These are phyloP conservation scores for Tolypocladium tundrense DNA, from an alignment of 2,329 filamentous ascomycete species.

Conservation along the genomic window DNA sequence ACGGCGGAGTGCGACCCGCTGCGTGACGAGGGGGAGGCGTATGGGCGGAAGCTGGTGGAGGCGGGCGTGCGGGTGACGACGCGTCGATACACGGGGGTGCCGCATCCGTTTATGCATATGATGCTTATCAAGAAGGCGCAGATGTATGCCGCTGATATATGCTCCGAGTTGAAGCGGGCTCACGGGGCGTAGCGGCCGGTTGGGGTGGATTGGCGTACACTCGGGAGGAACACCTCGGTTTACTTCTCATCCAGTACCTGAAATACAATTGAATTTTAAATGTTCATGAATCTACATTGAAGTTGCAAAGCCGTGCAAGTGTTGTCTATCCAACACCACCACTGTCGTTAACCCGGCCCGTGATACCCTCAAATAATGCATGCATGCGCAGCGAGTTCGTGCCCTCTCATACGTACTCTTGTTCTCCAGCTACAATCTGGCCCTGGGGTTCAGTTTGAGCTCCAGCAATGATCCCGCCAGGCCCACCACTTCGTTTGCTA, in stretches of 20 bases:
- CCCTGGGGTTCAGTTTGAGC: background rate
- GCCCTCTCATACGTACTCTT: background rate
- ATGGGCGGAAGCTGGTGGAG: constrained; percentile 1
- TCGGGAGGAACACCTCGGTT: background rate
- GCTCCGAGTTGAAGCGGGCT: background rate
- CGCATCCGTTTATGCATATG: constrained; percentile 4
- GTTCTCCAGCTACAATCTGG: background rate
- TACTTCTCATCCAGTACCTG: background rate
- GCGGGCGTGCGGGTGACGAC: background rate
- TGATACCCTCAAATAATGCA: no score
- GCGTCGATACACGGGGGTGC: constrained; percentile 2
- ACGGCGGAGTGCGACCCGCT: constrained; percentile 4
- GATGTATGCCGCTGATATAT: constrained; percentile 3
- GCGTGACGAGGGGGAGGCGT: constrained; percentile 5
- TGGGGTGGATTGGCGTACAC: background rate
- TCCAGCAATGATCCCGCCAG: constrained; percentile 4
- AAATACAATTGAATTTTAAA: no score
- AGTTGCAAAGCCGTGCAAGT: background rate
- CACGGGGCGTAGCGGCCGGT: background rate
- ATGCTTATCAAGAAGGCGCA: constrained; percentile 1
- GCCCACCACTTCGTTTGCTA: constrained; percentile 36
- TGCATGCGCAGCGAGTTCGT: background rate
- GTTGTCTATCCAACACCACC: background rate
- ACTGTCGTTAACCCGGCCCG: no score
- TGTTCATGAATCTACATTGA: background rate